Evolutionary conservation across 1,139 yeast species (phyloP).

Genomic region (Nakaseomyces bracarensis): DNA sequence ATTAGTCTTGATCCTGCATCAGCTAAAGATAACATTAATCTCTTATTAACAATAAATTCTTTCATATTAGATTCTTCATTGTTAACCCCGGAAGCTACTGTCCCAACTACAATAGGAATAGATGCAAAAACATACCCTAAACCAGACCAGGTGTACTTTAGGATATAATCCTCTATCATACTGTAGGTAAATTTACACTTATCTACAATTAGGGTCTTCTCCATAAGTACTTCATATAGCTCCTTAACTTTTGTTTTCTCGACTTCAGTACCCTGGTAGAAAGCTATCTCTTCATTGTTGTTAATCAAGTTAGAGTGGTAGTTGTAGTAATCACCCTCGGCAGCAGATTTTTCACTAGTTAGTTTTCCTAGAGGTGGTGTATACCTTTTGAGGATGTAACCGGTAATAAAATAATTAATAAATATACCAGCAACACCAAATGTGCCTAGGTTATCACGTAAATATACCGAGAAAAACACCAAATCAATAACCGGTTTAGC

Average conservation of each 20-base stretch:
- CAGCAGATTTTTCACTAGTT: conserved; percentile 61
- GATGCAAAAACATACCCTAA: conserved; percentile 87
- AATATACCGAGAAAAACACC: conserved; percentile 76
- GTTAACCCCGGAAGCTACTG: conserved; percentile 33
- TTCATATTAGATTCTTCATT: conserved; percentile 57
- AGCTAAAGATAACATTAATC: conserved; percentile 82
- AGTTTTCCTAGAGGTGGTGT: conserved; percentile 85
- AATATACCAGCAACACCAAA: conserved; percentile 78
- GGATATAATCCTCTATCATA: conserved; percentile 73
- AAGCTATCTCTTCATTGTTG: conserved; percentile 89
- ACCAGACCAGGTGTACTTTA: conserved; percentile 93
- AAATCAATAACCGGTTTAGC: conserved; percentile 90
- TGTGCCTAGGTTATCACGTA: conserved; percentile 78
- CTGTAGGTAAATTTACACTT: conserved; percentile 50
- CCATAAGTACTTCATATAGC: conserved; percentile 52
- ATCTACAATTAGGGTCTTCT: conserved; percentile 39
- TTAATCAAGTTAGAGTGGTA: conserved; percentile 79
- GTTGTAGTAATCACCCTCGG: conserved; percentile 86
- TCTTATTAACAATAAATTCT: conserved; percentile 81
- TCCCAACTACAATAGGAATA: conserved; percentile 61
- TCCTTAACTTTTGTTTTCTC: conserved; percentile 61
- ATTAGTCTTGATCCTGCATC: conserved; percentile 95
- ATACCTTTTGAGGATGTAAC: conserved; percentile 58
- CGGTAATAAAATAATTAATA: conserved; percentile 72
- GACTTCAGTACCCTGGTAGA: conserved; percentile 81